phyloP scores from a whole-genome alignment of 805 yeast species.

The Yamadazyma olivae region DNA sequence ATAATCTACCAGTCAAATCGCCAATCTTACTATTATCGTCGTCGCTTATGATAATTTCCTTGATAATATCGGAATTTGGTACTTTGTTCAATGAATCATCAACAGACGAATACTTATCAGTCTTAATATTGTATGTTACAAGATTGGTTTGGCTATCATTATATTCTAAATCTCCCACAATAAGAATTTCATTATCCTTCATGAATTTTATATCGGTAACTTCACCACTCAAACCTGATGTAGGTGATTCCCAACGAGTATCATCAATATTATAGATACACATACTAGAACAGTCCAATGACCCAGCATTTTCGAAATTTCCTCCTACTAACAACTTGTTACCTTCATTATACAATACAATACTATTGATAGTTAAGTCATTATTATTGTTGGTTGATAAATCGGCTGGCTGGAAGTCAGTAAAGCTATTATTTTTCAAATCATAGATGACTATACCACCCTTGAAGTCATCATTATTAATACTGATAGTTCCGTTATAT shows the following conservation, averaged over 20 bases:
- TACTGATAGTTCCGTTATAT: conserved; percentile 33
- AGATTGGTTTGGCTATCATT: conserved; percentile 37
- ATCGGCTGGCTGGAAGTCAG: conserved; percentile 48
- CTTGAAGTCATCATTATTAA: conserved; percentile 14
- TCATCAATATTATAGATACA: conserved; percentile 61
- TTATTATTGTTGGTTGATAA: conserved; percentile 33
- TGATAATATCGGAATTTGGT: conserved; percentile 15
- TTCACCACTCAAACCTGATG: conserved; percentile 40
- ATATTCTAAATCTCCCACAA: conserved; percentile 53
- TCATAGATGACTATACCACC: conserved; percentile 56
- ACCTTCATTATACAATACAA: conserved; percentile 30
- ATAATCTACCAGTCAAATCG: conserved; percentile 34
- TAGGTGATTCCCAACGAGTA: conserved; percentile 52
- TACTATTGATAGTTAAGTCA: conserved; percentile 33
- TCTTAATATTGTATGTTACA: conserved; percentile 51
- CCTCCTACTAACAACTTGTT: conserved; percentile 69
- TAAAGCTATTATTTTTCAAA: conserved; percentile 37
- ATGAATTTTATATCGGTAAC: conserved; percentile 53
- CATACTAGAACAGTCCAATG: conserved; percentile 54
- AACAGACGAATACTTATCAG: conserved; percentile 23
- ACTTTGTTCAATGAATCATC: conserved; percentile 14
- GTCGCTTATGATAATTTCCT: conserved; percentile 14
- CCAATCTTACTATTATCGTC: conserved; percentile 19
- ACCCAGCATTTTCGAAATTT: conserved; percentile 56
- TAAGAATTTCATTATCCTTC: conserved; percentile 31